Conservation (phyloP, 164 flowering plant species). For the Umbellularia californica region DNA sequence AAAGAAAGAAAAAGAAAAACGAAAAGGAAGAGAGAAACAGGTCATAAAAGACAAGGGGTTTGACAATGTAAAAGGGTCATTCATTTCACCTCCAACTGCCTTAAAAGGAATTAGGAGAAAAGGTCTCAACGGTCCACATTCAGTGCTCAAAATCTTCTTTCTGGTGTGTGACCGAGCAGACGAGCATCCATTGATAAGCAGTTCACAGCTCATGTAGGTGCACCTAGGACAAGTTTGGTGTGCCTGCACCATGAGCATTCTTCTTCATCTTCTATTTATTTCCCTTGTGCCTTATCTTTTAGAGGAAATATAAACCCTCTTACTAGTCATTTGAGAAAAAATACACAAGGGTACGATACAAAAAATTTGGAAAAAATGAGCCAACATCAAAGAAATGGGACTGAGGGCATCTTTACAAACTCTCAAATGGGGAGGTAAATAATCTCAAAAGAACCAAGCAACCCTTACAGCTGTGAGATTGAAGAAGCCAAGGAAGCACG, state of each 20-base stretch:
- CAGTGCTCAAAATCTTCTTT: neutral
- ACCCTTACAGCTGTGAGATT: neutral
- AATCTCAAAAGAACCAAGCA: neutral
- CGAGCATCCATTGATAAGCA: too few species aligned
- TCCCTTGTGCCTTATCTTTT: neutral
- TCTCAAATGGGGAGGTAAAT: neutral
- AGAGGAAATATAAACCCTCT: neutral
- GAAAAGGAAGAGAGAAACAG: neutral
- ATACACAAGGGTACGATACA: neutral
- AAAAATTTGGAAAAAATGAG: neutral
- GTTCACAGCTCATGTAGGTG: too few species aligned
- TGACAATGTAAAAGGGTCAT: slow-evolving; percentile 7
- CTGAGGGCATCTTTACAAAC: neutral
- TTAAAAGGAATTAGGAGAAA: neutral
- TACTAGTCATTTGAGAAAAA: neutral
- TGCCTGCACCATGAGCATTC: too few species aligned
- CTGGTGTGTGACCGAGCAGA: too few species aligned
- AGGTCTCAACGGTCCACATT: neutral
- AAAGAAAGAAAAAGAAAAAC: neutral
- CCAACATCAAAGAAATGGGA: neutral
- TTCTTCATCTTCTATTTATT: too few species aligned
- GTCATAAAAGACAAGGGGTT: neutral
- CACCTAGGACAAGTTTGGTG: too few species aligned
- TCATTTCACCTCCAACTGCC: neutral
- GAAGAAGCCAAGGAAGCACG: too few species aligned